Evolutionary conservation across 345 rosid genomes (phyloP).

Genomic region (Populus simonii): DNA sequence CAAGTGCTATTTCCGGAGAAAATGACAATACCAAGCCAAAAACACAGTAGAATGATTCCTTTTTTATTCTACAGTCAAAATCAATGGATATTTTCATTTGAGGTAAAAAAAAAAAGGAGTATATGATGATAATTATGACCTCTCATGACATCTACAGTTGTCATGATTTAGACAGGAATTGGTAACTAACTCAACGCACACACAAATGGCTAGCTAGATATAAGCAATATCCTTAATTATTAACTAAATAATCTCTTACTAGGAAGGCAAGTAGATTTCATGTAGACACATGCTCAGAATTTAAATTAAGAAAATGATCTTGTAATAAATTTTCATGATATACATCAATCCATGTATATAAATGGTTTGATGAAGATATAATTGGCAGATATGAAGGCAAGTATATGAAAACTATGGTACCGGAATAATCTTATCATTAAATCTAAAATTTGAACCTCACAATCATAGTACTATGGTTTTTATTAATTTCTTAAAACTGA

Average conservation of each 20-base stretch:
- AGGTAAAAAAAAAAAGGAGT: neutral
- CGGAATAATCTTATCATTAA: no score
- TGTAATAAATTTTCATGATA: no score
- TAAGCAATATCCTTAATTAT: neutral
- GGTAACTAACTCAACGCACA: neutral
- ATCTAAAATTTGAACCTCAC: no score
- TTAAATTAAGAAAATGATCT: no score
- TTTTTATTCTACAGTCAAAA: neutral
- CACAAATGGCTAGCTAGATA: neutral
- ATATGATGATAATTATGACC: neutral
- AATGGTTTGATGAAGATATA: no score
- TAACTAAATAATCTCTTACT: neutral
- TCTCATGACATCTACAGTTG: neutral
- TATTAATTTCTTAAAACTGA: no score
- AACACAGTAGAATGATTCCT: neutral
- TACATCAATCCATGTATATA: no score
- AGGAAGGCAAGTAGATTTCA: neutral
- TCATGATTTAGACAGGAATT: neutral
- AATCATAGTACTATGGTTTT: no score
- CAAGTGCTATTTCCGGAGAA: neutral
- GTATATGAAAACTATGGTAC: no score
- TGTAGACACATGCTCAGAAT: neutral
- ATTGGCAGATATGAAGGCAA: no score
- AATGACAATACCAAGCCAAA: neutral
- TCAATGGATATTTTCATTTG: neutral